Conservation (phyloP, 2,329 filamentous ascomycete genomes). For the Scleromitrula shiraiana region DNA sequence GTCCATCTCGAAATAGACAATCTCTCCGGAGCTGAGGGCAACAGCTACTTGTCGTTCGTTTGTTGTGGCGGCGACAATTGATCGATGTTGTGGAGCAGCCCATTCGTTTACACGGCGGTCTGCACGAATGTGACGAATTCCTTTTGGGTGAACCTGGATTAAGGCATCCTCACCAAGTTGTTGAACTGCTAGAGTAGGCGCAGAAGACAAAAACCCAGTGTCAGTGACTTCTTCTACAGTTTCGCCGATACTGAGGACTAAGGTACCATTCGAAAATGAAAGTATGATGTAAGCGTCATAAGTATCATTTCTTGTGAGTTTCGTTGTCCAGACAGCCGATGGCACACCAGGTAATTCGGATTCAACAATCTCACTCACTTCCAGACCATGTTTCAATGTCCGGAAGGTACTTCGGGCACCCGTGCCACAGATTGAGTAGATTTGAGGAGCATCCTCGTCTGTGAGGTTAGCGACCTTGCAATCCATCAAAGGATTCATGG, state of each 20-base stretch:
- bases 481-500: conserved; percentile 85
- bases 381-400: conserved; percentile 83
- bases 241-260: conserved; percentile 92
- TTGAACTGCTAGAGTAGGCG: conserved; percentile 85
- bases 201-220: conserved; percentile 82
- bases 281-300: conserved; percentile 95
- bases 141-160: conserved; percentile 92
- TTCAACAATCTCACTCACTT: conserved; percentile 92
- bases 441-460: conserved; percentile 89
- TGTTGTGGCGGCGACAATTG: conserved; percentile 88
- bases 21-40: conserved; percentile 89
- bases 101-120: conserved; percentile 80
- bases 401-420: conserved; percentile 86
- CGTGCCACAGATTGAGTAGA: conserved; percentile 85
- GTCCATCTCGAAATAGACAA: conserved; percentile 98
- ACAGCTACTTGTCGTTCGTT: conserved; percentile 92
- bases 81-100: conserved; percentile 86
- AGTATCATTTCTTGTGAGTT: conserved; percentile 70
- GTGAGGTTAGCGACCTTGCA: conserved; percentile 88
- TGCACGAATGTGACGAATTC: conserved; percentile 81
- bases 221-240: conserved; percentile 94
- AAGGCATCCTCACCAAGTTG: conserved; percentile 89
- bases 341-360: conserved; percentile 85
- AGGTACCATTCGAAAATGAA: conserved; percentile 80
- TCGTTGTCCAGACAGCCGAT: conserved; percentile 91